Evolutionary conservation across 306 rosid species (phyloP), one percentile per base, ranked within the genome.

Genomic region (Vachellia collinsii): DNA sequence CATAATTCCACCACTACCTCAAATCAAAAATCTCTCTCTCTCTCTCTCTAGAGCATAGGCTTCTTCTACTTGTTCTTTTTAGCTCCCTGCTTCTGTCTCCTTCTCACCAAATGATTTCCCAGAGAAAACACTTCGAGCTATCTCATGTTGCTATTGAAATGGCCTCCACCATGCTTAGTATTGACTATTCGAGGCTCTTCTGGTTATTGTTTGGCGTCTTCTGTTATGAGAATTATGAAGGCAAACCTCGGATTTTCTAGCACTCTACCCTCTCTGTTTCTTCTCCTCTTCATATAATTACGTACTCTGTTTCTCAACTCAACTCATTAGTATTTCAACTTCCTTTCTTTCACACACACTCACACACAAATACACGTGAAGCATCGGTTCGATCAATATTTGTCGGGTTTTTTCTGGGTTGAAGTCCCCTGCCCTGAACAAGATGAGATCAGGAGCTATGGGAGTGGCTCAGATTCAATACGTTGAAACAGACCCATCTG

Each of bases 241-340:
- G 97, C 78, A 92, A 94, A 88, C 94, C 97, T 85, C 91, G 93
- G 93, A 94, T 94, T 61, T 41, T 81, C 82, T 94, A 94, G 96
- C 91, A 81, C 43, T 4, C 23, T 2, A 0, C 63, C 4, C 76
- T 20, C 71, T 56, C 46, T 16, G 22, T 77, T 80, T 12, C 72
- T 20, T 25, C 63, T 17, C 58, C 8, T 69, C 39, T 42, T 68
- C 47, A 20, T 43, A 64, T 74, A 61, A 3, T 66, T 23, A 6
- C 44, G 36, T 1, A 64, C 39, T 25, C n/a, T 79, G 63, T 76
- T 72, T 6, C 51, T 70, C 7, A 62, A 3, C 16, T 70, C 7
- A 70, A 3, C 4, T 54, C 54, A 19, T 62, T 51, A 77, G 8
- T 68, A 42, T 46, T 5, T 20, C 17, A 4, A 11, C 53, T 68